Percentiles rank a stretch among this genome's conserved stretches.
Evolutionary conservation across 169 alveolate species (phyloP).

Genomic region (Plasmodium cynomolgi): DNA sequence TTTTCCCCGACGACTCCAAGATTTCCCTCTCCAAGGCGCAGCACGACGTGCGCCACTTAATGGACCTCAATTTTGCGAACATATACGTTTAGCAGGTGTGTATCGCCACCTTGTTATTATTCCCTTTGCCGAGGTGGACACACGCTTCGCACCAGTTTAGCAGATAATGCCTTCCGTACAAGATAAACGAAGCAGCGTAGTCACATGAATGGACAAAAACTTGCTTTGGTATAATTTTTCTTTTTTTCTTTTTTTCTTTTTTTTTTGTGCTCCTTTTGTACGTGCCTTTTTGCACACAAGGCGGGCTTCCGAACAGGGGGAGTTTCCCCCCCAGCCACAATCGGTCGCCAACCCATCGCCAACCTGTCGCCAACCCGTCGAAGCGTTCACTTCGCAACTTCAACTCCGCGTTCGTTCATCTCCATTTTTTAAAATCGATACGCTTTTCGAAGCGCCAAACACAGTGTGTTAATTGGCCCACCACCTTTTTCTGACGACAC

Average conservation of each 20-base stretch:
- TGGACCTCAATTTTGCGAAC: constrained; percentile 29
- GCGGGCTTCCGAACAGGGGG: neutral
- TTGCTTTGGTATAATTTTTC: neutral
- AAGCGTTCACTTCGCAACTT: neutral
- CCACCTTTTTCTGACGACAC: neutral
- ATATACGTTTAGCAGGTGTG: constrained; percentile 6
- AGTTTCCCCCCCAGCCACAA: neutral
- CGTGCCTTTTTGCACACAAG: neutral
- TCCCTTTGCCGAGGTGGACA: neutral
- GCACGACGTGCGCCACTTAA: constrained; percentile 13
- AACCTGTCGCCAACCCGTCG: neutral
- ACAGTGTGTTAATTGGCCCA: neutral
- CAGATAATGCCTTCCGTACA: neutral
- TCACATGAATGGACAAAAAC: neutral
- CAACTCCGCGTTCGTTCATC: neutral
- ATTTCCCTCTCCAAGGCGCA: constrained; percentile 67
- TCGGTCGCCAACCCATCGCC: no score
- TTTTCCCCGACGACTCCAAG: constrained; percentile 47
- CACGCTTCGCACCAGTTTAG: neutral
- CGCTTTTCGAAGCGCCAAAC: neutral
- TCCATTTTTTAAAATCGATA: neutral
- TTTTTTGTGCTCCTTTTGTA: neutral
- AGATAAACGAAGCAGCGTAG: neutral
- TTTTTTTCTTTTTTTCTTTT: neutral
- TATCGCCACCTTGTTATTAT: neutral